Evolutionary conservation across 2,329 filamentous ascomycete genomes (phyloP).

Genomic region (Trichophaea hybrida): DNA sequence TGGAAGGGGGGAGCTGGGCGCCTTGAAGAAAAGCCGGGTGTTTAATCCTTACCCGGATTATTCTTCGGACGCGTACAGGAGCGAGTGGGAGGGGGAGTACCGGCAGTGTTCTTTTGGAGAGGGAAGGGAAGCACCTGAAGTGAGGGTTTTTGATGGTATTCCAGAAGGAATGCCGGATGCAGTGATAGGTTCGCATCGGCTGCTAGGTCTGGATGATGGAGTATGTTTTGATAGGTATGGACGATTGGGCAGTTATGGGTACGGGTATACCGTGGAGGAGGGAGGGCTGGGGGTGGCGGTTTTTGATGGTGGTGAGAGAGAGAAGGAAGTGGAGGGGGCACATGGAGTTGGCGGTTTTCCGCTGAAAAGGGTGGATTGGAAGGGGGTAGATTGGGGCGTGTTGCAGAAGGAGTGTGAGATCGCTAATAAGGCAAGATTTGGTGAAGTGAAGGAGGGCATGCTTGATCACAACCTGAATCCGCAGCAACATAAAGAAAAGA

Average conservation of each 20-base stretch:
- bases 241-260: slow-evolving; percentile 73
- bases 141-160: slow-evolving; percentile 31
- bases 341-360: slow-evolving; percentile 12
- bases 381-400: slow-evolving; percentile 40
- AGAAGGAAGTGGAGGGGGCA: slow-evolving; percentile 63
- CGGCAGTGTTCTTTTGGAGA: slow-evolving; percentile 22
- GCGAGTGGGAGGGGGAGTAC: slow-evolving; percentile 32
- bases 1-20: slow-evolving; percentile 17
- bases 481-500: neutral
- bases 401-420: slow-evolving; percentile 43
- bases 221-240: slow-evolving; percentile 91
- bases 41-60: slow-evolving; percentile 60
- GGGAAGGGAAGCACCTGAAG: slow-evolving; percentile 12
- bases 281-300: slow-evolving; percentile 78
- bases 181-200: slow-evolving; percentile 71
- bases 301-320: slow-evolving; percentile 66
- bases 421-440: slow-evolving; percentile 52
- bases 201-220: slow-evolving; percentile 64
- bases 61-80: slow-evolving; percentile 41
- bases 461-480: neutral
- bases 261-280: slow-evolving; percentile 63
- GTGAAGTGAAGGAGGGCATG: neutral
- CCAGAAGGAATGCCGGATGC: slow-evolving; percentile 73
- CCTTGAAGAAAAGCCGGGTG: slow-evolving; percentile 4
- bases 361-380: slow-evolving; percentile 40